phyloP scores from a whole-genome alignment of 2,329 filamentous ascomycete species.

The Xylaria sp. region DNA sequence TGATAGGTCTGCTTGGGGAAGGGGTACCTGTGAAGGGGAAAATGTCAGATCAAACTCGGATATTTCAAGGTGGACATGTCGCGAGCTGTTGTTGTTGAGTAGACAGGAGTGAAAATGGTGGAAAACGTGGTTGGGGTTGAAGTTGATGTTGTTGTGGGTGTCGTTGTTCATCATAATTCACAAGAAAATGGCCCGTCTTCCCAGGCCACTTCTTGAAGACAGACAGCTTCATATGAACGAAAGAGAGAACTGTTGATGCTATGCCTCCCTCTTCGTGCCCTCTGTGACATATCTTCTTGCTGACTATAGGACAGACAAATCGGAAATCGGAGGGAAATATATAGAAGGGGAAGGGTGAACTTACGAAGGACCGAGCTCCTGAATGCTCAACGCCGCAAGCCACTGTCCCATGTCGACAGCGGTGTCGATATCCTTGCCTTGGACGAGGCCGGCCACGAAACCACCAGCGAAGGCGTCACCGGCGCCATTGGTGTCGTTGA shows the following conservation, averaged over 20 bases:
- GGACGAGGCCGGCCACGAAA: slow-evolving; percentile 87
- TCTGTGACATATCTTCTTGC: not conserved
- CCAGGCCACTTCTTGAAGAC: slow-evolving; percentile 12
- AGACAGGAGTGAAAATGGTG: slow-evolving; percentile 24
- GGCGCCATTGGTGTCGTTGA: slow-evolving; percentile 96
- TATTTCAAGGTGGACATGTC: slow-evolving; percentile 3
- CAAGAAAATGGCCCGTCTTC: slow-evolving; percentile 8
- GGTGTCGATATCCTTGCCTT: slow-evolving; percentile 82
- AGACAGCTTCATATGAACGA: slow-evolving; percentile 24
- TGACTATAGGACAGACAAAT: not conserved
- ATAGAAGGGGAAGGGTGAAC: slow-evolving; percentile 54
- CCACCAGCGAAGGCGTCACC: slow-evolving; percentile 97
- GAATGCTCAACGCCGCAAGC: slow-evolving; percentile 92
- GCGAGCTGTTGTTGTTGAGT: not conserved
- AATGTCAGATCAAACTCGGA: slow-evolving; percentile 35
- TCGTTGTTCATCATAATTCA: slow-evolving; percentile 16
- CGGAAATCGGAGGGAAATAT: not conserved
- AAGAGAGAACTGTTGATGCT: slow-evolving; percentile 20
- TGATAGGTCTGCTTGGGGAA: slow-evolving; percentile 83
- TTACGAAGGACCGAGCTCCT: slow-evolving; percentile 96
- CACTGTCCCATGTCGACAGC: slow-evolving; percentile 94
- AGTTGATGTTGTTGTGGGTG: not conserved
- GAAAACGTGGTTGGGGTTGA: slow-evolving; percentile 14
- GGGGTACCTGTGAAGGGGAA: slow-evolving; percentile 69
- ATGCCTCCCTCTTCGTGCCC: not conserved